A percentile compares a stretch with the other conserved stretches of the same genome.
These are phyloP conservation scores for Candida endomychidarum DNA, from an alignment of 805 yeast species.

Conservation along the genomic window DNA sequence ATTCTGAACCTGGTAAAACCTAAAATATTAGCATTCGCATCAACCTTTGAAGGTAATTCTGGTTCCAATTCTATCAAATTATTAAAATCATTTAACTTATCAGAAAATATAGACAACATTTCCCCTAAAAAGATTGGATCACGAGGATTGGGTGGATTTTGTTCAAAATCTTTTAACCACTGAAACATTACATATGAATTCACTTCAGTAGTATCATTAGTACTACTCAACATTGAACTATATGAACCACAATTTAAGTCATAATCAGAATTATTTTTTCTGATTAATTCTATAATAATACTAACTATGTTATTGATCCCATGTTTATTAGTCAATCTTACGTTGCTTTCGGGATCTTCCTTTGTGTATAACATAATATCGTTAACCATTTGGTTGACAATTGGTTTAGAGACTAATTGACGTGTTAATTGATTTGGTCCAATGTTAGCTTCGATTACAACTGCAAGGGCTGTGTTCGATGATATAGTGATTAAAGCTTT, in stretches of 20 bases:
- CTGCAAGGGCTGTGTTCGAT: slow-evolving; percentile 70
- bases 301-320: slow-evolving; percentile 95
- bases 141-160: slow-evolving; percentile 89
- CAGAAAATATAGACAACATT: slow-evolving; percentile 74
- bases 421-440: slow-evolving; percentile 96
- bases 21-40: slow-evolving; percentile 45
- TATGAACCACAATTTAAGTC: slow-evolving; percentile 84
- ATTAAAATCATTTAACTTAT: slow-evolving; percentile 68
- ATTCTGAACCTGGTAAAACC: slow-evolving; percentile 92
- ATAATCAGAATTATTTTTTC: slow-evolving; percentile 95
- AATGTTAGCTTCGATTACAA: slow-evolving; percentile 84
- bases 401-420: slow-evolving; percentile 76
- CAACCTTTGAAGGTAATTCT: slow-evolving; percentile 19
- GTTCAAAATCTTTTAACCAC: slow-evolving; percentile 55
- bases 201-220: slow-evolving; percentile 36
- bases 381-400: slow-evolving; percentile 64
- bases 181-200: slow-evolving; percentile 42
- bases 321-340: slow-evolving; percentile 58
- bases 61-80: slow-evolving; percentile 50
- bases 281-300: slow-evolving; percentile 86
- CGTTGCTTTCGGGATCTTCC: slow-evolving; percentile 13
- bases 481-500: slow-evolving; percentile 93
- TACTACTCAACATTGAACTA: slow-evolving; percentile 52
- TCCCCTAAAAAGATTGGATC: slow-evolving; percentile 94
- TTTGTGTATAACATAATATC: slow-evolving; percentile 59